Conservation (phyloP, 2,329 filamentous ascomycete species). For the Colletotrichum orbiculare region DNA sequence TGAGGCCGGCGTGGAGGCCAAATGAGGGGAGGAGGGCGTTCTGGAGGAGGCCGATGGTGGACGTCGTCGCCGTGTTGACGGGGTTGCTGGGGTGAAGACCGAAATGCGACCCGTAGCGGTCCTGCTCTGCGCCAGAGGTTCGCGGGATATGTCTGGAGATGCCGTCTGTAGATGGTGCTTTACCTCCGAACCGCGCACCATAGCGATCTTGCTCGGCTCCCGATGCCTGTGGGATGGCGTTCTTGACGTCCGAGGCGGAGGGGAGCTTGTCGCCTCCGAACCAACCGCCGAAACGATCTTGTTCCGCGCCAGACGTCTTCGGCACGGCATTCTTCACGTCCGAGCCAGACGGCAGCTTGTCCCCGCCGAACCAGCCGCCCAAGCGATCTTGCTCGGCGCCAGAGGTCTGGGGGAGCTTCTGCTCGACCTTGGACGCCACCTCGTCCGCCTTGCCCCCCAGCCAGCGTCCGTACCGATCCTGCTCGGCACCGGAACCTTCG, state of each 20-base stretch:
- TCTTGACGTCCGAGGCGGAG: slow-evolving; percentile 37
- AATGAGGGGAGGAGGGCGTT: slow-evolving; percentile 66
- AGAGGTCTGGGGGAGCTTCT: slow-evolving; percentile 25
- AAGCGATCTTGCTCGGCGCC: slow-evolving; percentile 40
- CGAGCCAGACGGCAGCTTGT: slow-evolving; percentile 38
- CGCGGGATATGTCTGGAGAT: slow-evolving; percentile 25
- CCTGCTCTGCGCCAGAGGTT: slow-evolving; percentile 34
- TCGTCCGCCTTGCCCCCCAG: slow-evolving; percentile 23
- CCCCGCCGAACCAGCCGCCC: slow-evolving; percentile 33
- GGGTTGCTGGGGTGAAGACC: slow-evolving; percentile 31
- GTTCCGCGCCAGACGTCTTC: slow-evolving; percentile 35
- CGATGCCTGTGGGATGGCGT: slow-evolving; percentile 18
- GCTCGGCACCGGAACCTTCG: slow-evolving; percentile 35
- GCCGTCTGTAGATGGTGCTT: slow-evolving; percentile 14
- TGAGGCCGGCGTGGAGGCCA: slow-evolving; percentile 62
- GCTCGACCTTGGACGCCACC: slow-evolving; percentile 21
- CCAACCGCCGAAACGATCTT: slow-evolving; percentile 37
- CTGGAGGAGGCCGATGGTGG: slow-evolving; percentile 60
- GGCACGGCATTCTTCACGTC: slow-evolving; percentile 29
- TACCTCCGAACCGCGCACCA: slow-evolving; percentile 29
- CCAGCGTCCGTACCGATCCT: slow-evolving; percentile 38
- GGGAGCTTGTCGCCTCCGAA: slow-evolving; percentile 37
- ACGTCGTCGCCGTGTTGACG: slow-evolving; percentile 35
- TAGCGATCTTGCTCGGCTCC: slow-evolving; percentile 35
- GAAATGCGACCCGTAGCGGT: slow-evolving; percentile 41